phyloP scores from a whole-genome alignment of 129 eudicot genomes.

The Chrysanthemum seticuspe region DNA sequence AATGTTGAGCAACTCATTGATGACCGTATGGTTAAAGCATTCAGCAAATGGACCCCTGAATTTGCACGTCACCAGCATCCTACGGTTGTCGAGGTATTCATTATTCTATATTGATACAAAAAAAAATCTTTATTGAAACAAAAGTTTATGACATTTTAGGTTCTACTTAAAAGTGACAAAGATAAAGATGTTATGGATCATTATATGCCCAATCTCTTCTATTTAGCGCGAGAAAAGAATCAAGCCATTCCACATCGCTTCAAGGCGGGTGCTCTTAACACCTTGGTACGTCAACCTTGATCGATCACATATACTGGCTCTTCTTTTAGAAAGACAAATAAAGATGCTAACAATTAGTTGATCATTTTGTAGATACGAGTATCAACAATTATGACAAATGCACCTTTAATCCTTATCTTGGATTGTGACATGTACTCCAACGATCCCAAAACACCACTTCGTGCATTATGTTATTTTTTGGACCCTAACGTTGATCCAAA shows the following conservation, averaged over 20 bases:
- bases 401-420: constrained; percentile 50
- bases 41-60: constrained; percentile 54
- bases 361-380: constrained; percentile 57
- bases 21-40: constrained; percentile 24
- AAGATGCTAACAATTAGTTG: neutral
- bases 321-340: too few relatives aligned
- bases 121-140: neutral
- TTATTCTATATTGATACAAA: neutral
- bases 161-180: constrained; percentile 39
- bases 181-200: constrained; percentile 44
- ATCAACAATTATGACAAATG: constrained; percentile 59
- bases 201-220: constrained; percentile 67
- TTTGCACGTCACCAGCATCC: constrained; percentile 71
- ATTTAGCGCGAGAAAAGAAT: constrained; percentile 60
- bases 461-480: constrained; percentile 41
- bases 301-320: neutral
- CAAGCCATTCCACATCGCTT: constrained; percentile 45
- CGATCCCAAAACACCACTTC: constrained; percentile 58
- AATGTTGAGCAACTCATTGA: constrained; percentile 23
- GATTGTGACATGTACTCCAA: constrained; percentile 83
- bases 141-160: constrained; percentile 32
- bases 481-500: constrained; percentile 40
- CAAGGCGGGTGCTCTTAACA: constrained; percentile 84
- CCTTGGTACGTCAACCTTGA: constrained; percentile 43
- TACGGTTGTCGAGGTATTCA: constrained; percentile 55